Conservation (phyloP, 495 filamentous ascomycete genomes). For the Hypoxylon fragiforme region DNA sequence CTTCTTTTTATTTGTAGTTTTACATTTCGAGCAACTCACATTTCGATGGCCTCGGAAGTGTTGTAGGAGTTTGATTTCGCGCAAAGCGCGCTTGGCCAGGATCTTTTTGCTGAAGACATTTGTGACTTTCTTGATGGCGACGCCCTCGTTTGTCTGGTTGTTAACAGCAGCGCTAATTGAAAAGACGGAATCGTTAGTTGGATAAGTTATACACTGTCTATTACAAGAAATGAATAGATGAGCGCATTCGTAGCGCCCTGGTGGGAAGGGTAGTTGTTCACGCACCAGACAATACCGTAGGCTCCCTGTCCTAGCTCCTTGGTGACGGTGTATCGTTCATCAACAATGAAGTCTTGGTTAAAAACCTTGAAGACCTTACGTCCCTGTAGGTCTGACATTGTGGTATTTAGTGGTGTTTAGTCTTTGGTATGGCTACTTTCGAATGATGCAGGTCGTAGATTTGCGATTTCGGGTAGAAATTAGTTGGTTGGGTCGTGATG, state of each 20-base stretch:
- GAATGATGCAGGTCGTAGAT: neutral
- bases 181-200: constrained; percentile 19
- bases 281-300: constrained; percentile 98
- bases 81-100: constrained; percentile 91
- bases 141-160: constrained; percentile 87
- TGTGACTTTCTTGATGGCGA: constrained; percentile 98
- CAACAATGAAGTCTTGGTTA: constrained; percentile 99
- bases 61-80: constrained; percentile 98
- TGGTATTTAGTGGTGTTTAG: constrained; percentile 15
- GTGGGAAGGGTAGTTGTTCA: constrained; percentile 4
- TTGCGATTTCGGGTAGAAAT: constrained; percentile 4
- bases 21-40: too few species aligned
- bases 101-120: constrained; percentile 99
- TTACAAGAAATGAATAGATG: neutral
- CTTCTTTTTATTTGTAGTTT: neutral
- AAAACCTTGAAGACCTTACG: constrained; percentile 99
- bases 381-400: constrained; percentile 77
- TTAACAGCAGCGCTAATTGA: constrained; percentile 85
- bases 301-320: constrained; percentile 98
- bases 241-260: too few species aligned
- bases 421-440: constrained; percentile 2
- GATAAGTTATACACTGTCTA: constrained; percentile 4
- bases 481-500: neutral
- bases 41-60: constrained; percentile 85
- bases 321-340: constrained; percentile 96